Evolutionary conservation across 371 early-diverging fungal species (phyloP).

Genomic region (Mortierella sp.): DNA sequence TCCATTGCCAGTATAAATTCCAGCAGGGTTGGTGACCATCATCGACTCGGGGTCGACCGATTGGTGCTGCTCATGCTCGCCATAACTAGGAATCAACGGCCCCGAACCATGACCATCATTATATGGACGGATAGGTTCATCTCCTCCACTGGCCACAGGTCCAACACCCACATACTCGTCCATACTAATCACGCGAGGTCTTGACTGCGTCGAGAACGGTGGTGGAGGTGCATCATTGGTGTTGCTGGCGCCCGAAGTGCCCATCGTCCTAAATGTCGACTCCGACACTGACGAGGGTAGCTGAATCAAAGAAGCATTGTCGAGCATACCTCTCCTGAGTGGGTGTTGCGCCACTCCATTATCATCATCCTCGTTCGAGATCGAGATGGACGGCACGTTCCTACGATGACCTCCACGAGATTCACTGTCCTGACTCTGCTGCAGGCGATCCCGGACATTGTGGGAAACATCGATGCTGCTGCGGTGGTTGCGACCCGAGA

Average conservation of each 20-base stretch:
- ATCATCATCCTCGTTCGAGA: conserved; percentile 26
- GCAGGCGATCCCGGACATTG: background rate
- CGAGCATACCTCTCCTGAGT: conserved; percentile 26
- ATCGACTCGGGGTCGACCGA: conserved; percentile 35
- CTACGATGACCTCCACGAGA: conserved; percentile 21
- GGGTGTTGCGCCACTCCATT: conserved; percentile 1
- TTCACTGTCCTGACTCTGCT: background rate
- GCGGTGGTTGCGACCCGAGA: conserved; percentile 14
- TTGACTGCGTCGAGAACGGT: background rate
- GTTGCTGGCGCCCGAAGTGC: background rate
- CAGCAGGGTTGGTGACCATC: conserved; percentile 3
- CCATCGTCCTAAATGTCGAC: background rate
- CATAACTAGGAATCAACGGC: conserved; percentile 50
- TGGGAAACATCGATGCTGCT: conserved; percentile 32
- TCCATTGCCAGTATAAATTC: conserved; percentile 1
- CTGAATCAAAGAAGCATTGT: conserved; percentile 36
- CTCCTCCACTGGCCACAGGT: conserved; percentile 5
- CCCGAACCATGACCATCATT: conserved; percentile 22
- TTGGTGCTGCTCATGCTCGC: conserved; percentile 39
- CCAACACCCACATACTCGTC: conserved; percentile 49
- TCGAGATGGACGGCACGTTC: conserved; percentile 48
- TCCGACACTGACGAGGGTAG: conserved; percentile 7
- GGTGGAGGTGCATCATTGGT: background rate
- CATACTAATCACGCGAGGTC: conserved; percentile 46
- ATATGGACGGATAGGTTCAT: background rate